These are phyloP conservation scores for Chrysosporium keratinophilum DNA, from an alignment of 2,329 filamentous ascomycete genomes.

Conservation along the genomic window DNA sequence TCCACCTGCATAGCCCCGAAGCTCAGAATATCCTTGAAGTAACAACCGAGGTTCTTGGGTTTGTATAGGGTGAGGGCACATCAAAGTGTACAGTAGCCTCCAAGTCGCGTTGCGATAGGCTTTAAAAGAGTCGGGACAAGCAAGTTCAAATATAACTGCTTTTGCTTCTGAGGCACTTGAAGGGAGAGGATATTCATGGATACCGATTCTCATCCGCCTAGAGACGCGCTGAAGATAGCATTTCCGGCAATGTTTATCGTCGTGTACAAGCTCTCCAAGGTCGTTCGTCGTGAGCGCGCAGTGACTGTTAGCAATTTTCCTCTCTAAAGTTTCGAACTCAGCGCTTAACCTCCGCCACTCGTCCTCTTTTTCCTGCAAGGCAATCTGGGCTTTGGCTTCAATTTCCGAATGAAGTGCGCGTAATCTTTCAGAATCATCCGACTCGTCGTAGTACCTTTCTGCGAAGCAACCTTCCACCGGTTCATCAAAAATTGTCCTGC, in stretches of 20 bases:
- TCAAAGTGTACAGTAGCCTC: conserved; percentile 37
- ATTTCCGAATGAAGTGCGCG: conserved; percentile 28
- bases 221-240: conserved; percentile 33
- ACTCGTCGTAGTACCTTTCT: conserved; percentile 35
- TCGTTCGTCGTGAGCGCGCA: conserved; percentile 24
- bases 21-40: conserved; percentile 27
- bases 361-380: conserved; percentile 28
- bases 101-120: conserved; percentile 47
- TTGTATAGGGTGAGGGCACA: conserved; percentile 16
- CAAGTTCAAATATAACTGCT: conserved; percentile 45
- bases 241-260: conserved; percentile 35
- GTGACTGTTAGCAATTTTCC: conserved; percentile 23
- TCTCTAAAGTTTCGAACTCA: conserved; percentile 31
- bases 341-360: conserved; percentile 31
- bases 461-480: conserved; percentile 39
- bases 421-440: conserved; percentile 18
- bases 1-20: conserved; percentile 21
- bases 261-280: conserved; percentile 21
- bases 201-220: conserved; percentile 35
- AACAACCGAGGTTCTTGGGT: conserved; percentile 19
- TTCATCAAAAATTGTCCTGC: conserved; percentile 41
- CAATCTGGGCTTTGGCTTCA: conserved; percentile 22
- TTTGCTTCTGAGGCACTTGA: conserved; percentile 25
- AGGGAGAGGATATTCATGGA: conserved; percentile 45
- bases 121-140: conserved; percentile 36